These are phyloP conservation scores for Pseudovirgaria hyperparasitica DNA, from an alignment of 2,329 filamentous ascomycete species.

Conservation along the genomic window DNA sequence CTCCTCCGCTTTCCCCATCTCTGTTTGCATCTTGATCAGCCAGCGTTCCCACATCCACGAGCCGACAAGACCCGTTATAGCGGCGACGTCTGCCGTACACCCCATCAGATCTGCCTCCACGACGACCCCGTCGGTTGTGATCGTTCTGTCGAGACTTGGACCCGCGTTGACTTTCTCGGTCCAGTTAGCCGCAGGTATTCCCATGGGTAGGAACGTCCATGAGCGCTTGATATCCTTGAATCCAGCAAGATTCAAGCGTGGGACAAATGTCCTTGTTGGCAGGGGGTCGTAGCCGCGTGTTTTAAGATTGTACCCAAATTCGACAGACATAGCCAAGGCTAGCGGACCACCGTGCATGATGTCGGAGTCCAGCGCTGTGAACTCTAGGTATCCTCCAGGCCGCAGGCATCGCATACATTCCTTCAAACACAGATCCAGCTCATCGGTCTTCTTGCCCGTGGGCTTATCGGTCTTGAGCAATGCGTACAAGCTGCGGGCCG, in stretches of 20 bases:
- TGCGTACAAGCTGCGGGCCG: conserved; percentile 73
- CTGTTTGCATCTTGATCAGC: conserved; percentile 77
- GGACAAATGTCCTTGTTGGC: conserved; percentile 70
- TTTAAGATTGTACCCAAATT: conserved; percentile 83
- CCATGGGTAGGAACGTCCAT: conserved; percentile 84
- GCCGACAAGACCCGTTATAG: conserved; percentile 68
- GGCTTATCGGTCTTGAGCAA: conserved; percentile 59
- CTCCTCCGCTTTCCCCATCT: conserved; percentile 57
- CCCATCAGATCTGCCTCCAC: conserved; percentile 16
- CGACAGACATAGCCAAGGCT: conserved; percentile 71
- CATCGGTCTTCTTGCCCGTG: conserved; percentile 42
- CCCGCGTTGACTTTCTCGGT: conserved; percentile 23
- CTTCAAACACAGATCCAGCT: conserved; percentile 72
- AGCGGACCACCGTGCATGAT: conserved; percentile 73
- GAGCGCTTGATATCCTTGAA: conserved; percentile 72
- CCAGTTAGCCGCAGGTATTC: conserved; percentile 31
- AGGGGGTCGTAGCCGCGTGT: conserved; percentile 80
- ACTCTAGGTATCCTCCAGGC: conserved; percentile 86
- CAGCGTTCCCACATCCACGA: conserved; percentile 94
- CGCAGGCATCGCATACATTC: conserved; percentile 89
- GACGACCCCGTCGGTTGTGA: conserved; percentile 21
- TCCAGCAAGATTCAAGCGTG: conserved; percentile 58
- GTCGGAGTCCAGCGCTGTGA: conserved; percentile 78
- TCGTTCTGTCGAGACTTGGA: conserved; percentile 21
- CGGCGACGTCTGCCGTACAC: conserved; percentile 54